Percentiles rank a stretch among this genome's conserved stretches.
These are phyloP conservation scores for Russula vinacea DNA, from an alignment of 768 basidiomycete species.

Conservation along the genomic window DNA sequence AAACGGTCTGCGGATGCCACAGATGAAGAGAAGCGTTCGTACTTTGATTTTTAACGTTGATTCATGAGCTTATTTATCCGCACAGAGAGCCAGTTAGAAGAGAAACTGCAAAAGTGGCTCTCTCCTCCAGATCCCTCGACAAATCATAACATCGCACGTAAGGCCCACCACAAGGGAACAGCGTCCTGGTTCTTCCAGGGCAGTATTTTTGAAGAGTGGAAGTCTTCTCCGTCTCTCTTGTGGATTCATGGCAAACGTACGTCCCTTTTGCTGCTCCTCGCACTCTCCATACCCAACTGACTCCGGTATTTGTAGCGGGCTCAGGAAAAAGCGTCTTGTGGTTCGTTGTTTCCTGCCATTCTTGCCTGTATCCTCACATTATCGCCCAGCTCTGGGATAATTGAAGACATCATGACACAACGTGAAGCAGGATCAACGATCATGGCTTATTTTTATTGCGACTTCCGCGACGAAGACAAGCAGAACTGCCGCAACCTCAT, in stretches of 20 bases:
- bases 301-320: not conserved
- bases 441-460: not conserved
- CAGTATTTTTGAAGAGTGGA: conserved; percentile 3
- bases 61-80: not conserved
- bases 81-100: not conserved
- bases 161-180: not conserved
- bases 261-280: too few relatives aligned
- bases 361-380: not conserved
- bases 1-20: too few relatives aligned
- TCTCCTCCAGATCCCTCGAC: not conserved
- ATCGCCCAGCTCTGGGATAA: not conserved
- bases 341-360: not conserved
- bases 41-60: not conserved
- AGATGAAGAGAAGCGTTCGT: too few relatives aligned
- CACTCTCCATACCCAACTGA: not conserved
- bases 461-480: not conserved
- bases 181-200: conserved; percentile 7
- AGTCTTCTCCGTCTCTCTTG: not conserved
- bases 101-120: not conserved
- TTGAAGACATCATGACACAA: not conserved
- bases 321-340: conserved; percentile 5
- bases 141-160: conserved; percentile 1
- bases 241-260: conserved; percentile 12
- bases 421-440: not conserved
- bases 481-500: not conserved